A percentile compares a stretch with the other conserved stretches of the same genome.
Evolutionary conservation across 805 yeast species (phyloP).

Genomic region (Komagataella kurtzmanii): DNA sequence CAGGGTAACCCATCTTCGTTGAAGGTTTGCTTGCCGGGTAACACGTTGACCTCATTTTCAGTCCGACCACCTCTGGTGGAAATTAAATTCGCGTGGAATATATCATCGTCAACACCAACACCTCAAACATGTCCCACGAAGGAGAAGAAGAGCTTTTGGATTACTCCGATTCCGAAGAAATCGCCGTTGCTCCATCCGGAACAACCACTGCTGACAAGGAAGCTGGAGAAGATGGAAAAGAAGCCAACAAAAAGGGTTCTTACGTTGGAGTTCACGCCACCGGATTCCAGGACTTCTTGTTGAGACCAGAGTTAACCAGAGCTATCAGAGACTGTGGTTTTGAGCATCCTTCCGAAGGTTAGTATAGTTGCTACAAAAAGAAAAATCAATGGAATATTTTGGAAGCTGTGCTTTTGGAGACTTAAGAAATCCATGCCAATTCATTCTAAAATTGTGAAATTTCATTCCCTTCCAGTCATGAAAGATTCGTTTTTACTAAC

Average conservation of each 20-base stretch:
- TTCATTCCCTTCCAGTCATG: not conserved
- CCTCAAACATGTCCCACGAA: conserved; percentile 65
- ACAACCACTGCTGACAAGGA: conserved; percentile 32
- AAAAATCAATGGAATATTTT: not conserved
- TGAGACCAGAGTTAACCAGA: conserved; percentile 93
- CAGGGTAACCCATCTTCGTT: not conserved
- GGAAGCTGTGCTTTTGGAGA: not conserved
- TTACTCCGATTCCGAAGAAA: conserved; percentile 97
- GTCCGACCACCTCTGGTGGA: not conserved
- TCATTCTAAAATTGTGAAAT: not conserved
- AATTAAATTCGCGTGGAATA: not conserved
- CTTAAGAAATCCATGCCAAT: not conserved
- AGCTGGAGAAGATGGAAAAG: conserved; percentile 16
- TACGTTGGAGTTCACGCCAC: conserved; percentile 98
- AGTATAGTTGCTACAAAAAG: conserved; percentile 24
- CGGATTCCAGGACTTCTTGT: conserved; percentile 93
- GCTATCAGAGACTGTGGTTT: conserved; percentile 99
- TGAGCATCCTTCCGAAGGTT: conserved; percentile 98
- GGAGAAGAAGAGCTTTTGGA: conserved; percentile 99
- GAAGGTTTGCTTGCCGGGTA: not conserved
- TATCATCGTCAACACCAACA: not conserved
- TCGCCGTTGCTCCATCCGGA: conserved; percentile 53
- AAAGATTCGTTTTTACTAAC: conserved; percentile 3
- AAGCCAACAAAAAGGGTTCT: conserved; percentile 84
- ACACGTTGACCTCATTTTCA: not conserved